Evolutionary conservation across 768 basidiomycete species (phyloP), one percentile per base, ranked within the genome.

Genomic region (Vararia minispora): DNA sequence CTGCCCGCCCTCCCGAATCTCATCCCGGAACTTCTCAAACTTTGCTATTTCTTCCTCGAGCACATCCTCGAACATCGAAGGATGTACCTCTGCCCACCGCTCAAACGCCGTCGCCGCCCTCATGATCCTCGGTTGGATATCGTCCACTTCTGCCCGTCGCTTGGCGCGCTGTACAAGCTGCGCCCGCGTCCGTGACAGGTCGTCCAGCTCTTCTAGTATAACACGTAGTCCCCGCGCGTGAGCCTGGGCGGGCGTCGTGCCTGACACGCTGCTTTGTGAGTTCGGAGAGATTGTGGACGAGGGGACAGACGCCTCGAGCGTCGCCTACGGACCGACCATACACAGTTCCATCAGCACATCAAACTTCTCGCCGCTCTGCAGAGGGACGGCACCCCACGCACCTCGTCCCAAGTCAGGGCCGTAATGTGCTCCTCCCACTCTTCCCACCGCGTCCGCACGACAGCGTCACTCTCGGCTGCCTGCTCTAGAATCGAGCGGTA

Each of bases 61-160:
- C 10, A 86, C 64, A 39, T 84, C 81, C 51, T 91, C 86, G 53
- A 97, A 97, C 79, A 83, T 82, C 17, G 78, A 82, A 0, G 92
- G 77, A 25, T 79, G 76, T 13, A 88, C 72, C 49, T 88, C 78
- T 3, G 65, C 61, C 55, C 81, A 69, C 18, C 71, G 67, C 36
- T 80, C 78, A 31, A 90, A 67, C 2, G 72, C 71, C 12, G 69
- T 63, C 0, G 87, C 76, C 17, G 76, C 76, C 35, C 65, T 69
- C 45, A 84, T 49, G 17, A 98, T 74, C 2, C 72, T 69, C 5
- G 71, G 61, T 10, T 72, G 69, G 33, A 97, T 78, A 52, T 94
- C 81, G 43, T 94, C 90, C 0, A 65, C 64, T 6, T 71, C 69
- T 0, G 74, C 69, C 6, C 80, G 61, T 12, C 70, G 67, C 35